Evolutionary conservation across 495 filamentous ascomycete genomes (phyloP).

Genomic region (Neurospora sp.): DNA sequence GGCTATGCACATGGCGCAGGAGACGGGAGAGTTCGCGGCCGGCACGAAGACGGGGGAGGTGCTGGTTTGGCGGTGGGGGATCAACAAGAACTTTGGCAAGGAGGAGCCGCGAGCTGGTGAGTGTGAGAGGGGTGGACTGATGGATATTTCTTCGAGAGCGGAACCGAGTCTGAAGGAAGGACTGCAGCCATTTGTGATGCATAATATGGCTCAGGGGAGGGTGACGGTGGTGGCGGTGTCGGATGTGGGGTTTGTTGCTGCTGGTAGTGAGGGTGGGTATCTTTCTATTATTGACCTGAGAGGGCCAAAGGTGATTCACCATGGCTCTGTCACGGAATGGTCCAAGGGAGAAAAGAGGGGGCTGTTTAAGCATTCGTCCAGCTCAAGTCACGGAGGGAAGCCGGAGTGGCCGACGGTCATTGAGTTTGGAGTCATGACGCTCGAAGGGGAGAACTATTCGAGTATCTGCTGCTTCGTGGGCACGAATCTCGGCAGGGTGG

Average conservation of each 20-base stretch:
- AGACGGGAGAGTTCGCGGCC: conserved; percentile 72
- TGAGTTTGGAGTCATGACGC: conserved; percentile 87
- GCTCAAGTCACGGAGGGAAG: conserved; percentile 32
- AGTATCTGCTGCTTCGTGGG: conserved; percentile 89
- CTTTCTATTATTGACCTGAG: conserved; percentile 76
- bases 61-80: conserved; percentile 77
- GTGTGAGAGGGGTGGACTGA: conserved; percentile 52
- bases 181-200: conserved; percentile 65
- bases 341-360: conserved; percentile 57
- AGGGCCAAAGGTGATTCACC: conserved; percentile 81
- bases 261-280: conserved; percentile 71
- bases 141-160: conserved; percentile 59
- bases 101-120: conserved; percentile 43
- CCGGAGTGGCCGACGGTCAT: conserved; percentile 67
- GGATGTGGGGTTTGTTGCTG: conserved; percentile 83
- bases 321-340: conserved; percentile 55
- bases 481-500: conserved; percentile 70
- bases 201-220: conserved; percentile 71
- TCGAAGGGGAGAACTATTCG: conserved; percentile 89
- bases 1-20: conserved; percentile 62
- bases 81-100: conserved; percentile 51
- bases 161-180: conserved; percentile 79
- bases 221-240: conserved; percentile 73
- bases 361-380: conserved; percentile 45
- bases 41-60: conserved; percentile 76